Evolutionary conservation across 2,329 filamentous ascomycete genomes (phyloP).

Genomic region (Niveomyces coronatus): DNA sequence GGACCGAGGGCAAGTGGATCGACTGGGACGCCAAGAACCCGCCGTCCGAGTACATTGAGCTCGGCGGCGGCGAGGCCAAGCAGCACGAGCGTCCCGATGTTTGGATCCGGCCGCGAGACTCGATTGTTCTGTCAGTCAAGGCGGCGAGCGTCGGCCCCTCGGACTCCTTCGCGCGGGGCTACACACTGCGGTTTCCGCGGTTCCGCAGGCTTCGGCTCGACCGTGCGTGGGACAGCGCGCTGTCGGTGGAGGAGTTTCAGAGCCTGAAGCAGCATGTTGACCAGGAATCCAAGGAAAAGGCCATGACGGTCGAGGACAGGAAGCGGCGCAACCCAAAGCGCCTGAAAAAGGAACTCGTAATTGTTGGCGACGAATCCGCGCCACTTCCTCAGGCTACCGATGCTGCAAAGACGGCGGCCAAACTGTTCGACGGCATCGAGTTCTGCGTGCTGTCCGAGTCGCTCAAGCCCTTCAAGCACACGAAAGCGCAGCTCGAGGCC

Average conservation of each 20-base stretch:
- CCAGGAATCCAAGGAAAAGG: conserved; percentile 60
- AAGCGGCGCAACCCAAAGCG: conserved; percentile 44
- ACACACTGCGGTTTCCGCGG: conserved; percentile 82
- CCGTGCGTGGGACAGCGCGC: conserved; percentile 69
- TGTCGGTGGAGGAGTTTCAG: conserved; percentile 69
- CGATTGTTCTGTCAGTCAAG: conserved; percentile 80
- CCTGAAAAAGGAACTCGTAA: conserved; percentile 57
- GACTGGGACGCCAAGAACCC: conserved; percentile 72
- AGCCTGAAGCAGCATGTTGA: conserved; percentile 60
- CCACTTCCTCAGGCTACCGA: conserved; percentile 39
- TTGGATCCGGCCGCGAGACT: conserved; percentile 87
- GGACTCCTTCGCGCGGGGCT: conserved; percentile 64
- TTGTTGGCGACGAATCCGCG: conserved; percentile 55
- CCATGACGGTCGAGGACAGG: conserved; percentile 66
- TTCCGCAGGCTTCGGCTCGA: conserved; percentile 77
- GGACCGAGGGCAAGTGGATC: conserved; percentile 85
- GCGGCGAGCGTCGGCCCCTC: conserved; percentile 67
- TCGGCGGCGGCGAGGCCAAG: conserved; percentile 61
- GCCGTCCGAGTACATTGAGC: conserved; percentile 67
- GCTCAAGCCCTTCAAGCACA: conserved; percentile 56
- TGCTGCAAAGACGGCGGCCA: conserved; percentile 40
- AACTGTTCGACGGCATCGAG: conserved; percentile 63
- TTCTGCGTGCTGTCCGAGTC: conserved; percentile 82
- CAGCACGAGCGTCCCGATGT: conserved; percentile 76
- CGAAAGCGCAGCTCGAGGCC: conserved; percentile 68